These are phyloP conservation scores for Trametes gibbosa DNA, from an alignment of 768 basidiomycete genomes.

Conservation along the genomic window DNA sequence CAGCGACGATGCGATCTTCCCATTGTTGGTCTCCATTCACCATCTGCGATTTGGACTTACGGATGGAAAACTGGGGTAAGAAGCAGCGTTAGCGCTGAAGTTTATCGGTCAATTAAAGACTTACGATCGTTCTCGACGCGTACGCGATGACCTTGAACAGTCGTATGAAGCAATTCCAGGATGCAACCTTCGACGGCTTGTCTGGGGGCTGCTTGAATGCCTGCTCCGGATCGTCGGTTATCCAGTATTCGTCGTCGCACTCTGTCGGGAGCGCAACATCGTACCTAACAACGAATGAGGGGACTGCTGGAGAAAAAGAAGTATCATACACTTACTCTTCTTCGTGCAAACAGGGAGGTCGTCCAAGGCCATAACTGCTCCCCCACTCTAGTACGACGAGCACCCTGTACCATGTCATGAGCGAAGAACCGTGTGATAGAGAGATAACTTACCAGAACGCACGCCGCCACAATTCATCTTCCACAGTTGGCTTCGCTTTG, in stretches of 20 bases:
- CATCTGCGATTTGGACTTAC: slow-evolving; percentile 53
- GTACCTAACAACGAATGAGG: slow-evolving; percentile 37
- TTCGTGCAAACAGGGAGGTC: slow-evolving; percentile 65
- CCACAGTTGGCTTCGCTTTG: slow-evolving; percentile 34
- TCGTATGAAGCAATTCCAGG: slow-evolving; percentile 52
- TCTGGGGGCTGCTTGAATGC: slow-evolving; percentile 63
- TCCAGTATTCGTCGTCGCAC: slow-evolving; percentile 72
- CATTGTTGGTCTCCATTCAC: slow-evolving; percentile 52
- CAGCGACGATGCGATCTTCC: slow-evolving; percentile 64
- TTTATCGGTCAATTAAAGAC: slow-evolving; percentile 15
- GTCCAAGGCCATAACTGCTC: slow-evolving; percentile 52
- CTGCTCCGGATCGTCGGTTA: slow-evolving; percentile 42
- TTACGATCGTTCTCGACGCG: slow-evolving; percentile 58
- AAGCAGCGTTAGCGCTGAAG: not conserved
- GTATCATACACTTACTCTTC: slow-evolving; percentile 49
- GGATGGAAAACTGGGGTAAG: slow-evolving; percentile 61
- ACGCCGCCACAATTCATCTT: slow-evolving; percentile 62
- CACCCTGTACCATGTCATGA: slow-evolving; percentile 21
- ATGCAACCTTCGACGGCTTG: slow-evolving; percentile 52
- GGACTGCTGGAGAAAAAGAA: not conserved
- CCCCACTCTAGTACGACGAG: slow-evolving; percentile 32
- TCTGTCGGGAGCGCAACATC: slow-evolving; percentile 62
- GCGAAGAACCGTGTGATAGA: slow-evolving; percentile 9
- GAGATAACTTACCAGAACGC: slow-evolving; percentile 42
- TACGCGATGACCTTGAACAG: slow-evolving; percentile 63